Evolutionary conservation across 768 basidiomycete genomes (phyloP), one percentile per base, ranked within the genome.

Genomic region (Collybia nuda): DNA sequence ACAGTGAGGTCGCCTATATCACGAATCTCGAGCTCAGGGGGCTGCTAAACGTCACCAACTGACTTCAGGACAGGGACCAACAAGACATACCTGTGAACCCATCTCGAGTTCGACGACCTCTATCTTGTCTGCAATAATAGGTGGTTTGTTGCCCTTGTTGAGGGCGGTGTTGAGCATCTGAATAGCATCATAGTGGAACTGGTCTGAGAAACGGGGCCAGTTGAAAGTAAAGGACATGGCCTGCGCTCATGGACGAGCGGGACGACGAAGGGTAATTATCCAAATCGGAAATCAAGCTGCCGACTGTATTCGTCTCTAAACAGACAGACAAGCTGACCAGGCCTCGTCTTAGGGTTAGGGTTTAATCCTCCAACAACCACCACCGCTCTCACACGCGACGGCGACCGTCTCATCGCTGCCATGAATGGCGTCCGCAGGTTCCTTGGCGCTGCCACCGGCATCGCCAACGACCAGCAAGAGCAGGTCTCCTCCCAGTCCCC

Each of bases 91-190:
- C 77, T 96, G 88, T 2, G 90, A 93, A 32, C 97, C 97, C 97
- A 99, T 98, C 70, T 98, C 89, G n/a, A 99, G 74, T 66, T 98
- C 97, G 47, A 97, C 90, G 24, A 99, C 97, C 67, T 98, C 93
- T 56, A 99, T 98, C 68, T 82, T 87, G 72, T 96, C 97, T 47
- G 93, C 95, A 58, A 98, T 98, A 62, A 99, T 89, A 23, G 94
- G 93, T 1, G 96, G 97, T 65, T 97, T 98, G 73, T 86, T 89
- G 56, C 97, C 97, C 77, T 97, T 93, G 78, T 93, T 93, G 69
- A 95, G 89, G 38, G 92, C 91, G n/a, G 85, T 87, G 56, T 94
- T 93, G 73, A 98, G 88, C 90, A 97, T 94, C 58, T 91, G 86
- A 56, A 93, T 92, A 24, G 96, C 96, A 82, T 96, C 89, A 65